Conservation (phyloP, 306 rosid genomes). For the Pyrus communis region DNA sequence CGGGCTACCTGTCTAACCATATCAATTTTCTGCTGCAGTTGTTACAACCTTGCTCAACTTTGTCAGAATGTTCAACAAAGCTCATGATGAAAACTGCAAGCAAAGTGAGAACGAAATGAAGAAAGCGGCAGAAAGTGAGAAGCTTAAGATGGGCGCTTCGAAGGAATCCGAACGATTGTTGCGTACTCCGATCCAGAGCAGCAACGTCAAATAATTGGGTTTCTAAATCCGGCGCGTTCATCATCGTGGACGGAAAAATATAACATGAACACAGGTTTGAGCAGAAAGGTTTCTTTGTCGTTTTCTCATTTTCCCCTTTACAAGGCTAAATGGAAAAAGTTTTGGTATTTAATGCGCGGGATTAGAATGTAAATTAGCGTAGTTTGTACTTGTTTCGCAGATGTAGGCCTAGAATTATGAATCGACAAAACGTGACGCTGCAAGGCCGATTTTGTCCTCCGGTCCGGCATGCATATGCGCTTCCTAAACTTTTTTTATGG, state of each 20-base stretch:
- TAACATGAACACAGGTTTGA: background rate
- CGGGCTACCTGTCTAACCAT: constrained; percentile 3
- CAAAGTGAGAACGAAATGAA: constrained; percentile 67
- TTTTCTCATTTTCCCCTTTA: background rate
- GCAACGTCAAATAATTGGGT: constrained; percentile 37
- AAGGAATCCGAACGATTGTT: constrained; percentile 37
- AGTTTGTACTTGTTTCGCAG: background rate
- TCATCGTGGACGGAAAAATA: background rate
- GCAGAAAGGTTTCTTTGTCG: background rate
- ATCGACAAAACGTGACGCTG: background rate
- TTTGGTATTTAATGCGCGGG: background rate
- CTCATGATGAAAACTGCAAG: constrained; percentile 72
- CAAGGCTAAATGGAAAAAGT: background rate
- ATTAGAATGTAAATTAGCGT: background rate
- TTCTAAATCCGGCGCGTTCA: background rate
- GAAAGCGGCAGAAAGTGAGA: constrained; percentile 55
- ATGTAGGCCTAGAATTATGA: background rate
- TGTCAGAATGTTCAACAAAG: constrained; percentile 62
- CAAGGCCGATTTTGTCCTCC: constrained; percentile 10
- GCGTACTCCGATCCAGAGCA: constrained; percentile 34
- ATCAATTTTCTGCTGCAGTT: constrained; percentile 42
- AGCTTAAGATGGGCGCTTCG: constrained; percentile 27
- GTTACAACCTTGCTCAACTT: constrained; percentile 69
- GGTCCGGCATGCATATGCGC: background rate
- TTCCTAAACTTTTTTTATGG: background rate